A percentile compares a stretch with the other conserved stretches of the same genome.
phyloP scores from a whole-genome alignment of 2,329 filamentous ascomycete species.

The Teratosphaeria nubilosa region DNA sequence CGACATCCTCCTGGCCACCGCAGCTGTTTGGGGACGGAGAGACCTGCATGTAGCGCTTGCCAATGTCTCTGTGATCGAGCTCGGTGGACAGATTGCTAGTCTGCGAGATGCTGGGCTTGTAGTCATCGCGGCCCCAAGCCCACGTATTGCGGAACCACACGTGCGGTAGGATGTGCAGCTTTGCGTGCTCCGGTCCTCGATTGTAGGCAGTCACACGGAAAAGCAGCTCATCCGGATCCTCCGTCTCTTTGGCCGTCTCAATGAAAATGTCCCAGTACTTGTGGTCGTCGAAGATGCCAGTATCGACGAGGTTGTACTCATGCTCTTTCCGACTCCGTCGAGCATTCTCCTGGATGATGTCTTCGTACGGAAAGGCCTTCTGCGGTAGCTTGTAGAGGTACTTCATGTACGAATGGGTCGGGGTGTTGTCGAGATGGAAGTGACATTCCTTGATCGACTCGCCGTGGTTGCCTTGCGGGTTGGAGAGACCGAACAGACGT shows the following conservation, averaged over 20 bases:
- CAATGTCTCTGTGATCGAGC: conserved; percentile 70
- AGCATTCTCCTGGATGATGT: conserved; percentile 76
- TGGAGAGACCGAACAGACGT: conserved; percentile 86
- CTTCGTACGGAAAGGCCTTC: conserved; percentile 80
- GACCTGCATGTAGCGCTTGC: conserved; percentile 71
- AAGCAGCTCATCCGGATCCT: conserved; percentile 80
- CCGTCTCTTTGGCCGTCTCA: conserved; percentile 87
- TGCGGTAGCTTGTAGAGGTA: conserved; percentile 97
- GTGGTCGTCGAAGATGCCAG: conserved; percentile 76
- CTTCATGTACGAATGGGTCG: conserved; percentile 96
- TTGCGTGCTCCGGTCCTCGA: conserved; percentile 78
- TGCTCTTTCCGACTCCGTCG: conserved; percentile 61
- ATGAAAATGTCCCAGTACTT: conserved; percentile 96
- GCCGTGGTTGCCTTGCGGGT: conserved; percentile 93
- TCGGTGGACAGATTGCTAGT: conserved; percentile 58
- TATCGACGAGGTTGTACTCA: conserved; percentile 89
- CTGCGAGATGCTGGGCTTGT: conserved; percentile 69
- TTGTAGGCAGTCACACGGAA: conserved; percentile 97
- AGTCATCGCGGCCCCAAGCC: conserved; percentile 81
- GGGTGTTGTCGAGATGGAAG: conserved; percentile 93
- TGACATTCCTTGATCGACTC: conserved; percentile 95
- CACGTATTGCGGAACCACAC: conserved; percentile 97
- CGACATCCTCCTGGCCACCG: conserved; percentile 66
- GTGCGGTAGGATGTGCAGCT: conserved; percentile 86
- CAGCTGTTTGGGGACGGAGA: conserved; percentile 85